These are phyloP conservation scores for Agapanthus africanus DNA, from an alignment of 106 monocot genomes.

Conservation along the genomic window DNA sequence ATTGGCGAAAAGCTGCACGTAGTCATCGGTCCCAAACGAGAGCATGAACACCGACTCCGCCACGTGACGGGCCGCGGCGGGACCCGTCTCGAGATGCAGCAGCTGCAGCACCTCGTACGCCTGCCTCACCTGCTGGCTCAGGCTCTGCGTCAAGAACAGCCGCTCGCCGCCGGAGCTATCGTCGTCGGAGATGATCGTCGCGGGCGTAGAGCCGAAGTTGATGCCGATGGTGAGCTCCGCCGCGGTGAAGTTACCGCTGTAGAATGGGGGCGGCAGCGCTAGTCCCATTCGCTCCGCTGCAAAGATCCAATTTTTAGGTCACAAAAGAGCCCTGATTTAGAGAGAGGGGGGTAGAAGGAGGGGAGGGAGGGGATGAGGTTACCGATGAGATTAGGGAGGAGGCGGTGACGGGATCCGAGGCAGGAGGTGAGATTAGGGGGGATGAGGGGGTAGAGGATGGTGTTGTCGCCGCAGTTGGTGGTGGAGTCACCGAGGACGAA, in stretches of 20 bases:
- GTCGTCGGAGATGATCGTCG: constrained; percentile 14
- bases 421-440: constrained; percentile 16
- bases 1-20: constrained; percentile 21
- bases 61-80: not conserved
- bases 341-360: not conserved
- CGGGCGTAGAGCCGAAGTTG: constrained; percentile 44
- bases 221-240: constrained; percentile 11
- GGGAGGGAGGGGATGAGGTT: not conserved
- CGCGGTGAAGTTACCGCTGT: constrained; percentile 15
- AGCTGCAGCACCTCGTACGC: constrained; percentile 35
- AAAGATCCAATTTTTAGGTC: not conserved
- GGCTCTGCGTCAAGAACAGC: constrained; percentile 17
- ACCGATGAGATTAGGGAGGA: constrained; percentile 48
- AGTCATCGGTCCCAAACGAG: constrained; percentile 55
- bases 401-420: constrained; percentile 17
- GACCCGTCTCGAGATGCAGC: constrained; percentile 24
- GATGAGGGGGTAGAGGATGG: constrained; percentile 20
- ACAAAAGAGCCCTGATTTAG: too few species aligned
- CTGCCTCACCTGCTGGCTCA: constrained; percentile 32
- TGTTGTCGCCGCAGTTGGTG: constrained; percentile 33
- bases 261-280: constrained; percentile 17
- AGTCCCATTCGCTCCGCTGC: constrained; percentile 45
- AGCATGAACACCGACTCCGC: constrained; percentile 26
- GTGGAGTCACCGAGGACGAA: constrained; percentile 59
- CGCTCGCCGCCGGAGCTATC: too few species aligned